Evolutionary conservation across 2,329 filamentous ascomycete species (phyloP).

Genomic region (Corynespora cassiicola): DNA sequence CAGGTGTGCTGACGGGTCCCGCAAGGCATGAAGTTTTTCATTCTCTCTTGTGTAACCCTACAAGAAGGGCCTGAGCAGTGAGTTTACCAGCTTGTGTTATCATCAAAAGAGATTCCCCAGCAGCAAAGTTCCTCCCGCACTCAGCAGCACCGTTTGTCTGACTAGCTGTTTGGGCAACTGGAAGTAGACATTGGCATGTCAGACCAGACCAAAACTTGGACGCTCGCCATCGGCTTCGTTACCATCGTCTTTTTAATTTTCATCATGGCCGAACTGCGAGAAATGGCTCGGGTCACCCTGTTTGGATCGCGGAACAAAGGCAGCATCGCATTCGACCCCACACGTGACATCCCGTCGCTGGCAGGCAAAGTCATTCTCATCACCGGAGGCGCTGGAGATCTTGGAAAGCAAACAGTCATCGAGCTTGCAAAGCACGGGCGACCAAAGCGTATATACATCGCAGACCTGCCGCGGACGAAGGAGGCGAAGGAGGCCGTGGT

Average conservation of each 20-base stretch:
- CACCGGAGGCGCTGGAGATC: constrained; percentile 11
- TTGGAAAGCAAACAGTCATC: constrained; percentile 10
- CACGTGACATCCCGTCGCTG: constrained; percentile 12
- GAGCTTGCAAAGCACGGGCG: constrained; percentile 12
- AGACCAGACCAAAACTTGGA: constrained; percentile 2
- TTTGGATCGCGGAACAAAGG: constrained; percentile 15
- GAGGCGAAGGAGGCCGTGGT: constrained; percentile 7
- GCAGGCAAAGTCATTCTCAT: constrained; percentile 15
- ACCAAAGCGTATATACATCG: constrained; percentile 12
- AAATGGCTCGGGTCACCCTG: constrained; percentile 16
- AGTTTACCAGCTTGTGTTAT: too few species aligned
- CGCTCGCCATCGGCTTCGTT: constrained; percentile 2
- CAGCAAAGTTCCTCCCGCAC: too few species aligned
- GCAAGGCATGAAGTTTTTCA: too few species aligned
- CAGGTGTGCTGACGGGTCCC: too few species aligned
- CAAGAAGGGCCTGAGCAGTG: too few species aligned
- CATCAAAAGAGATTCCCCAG: too few species aligned
- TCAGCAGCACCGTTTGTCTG: background rate
- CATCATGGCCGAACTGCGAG: constrained; percentile 11
- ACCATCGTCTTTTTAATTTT: constrained; percentile 6
- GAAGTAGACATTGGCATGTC: constrained; percentile 1
- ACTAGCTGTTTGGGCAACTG: too few species aligned
- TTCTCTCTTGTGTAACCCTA: too few species aligned
- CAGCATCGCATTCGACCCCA: constrained; percentile 4
- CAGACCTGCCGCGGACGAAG: constrained; percentile 10